Conservation (phyloP, 2,329 filamentous ascomycete genomes). For the Hypoxylon sp. region DNA sequence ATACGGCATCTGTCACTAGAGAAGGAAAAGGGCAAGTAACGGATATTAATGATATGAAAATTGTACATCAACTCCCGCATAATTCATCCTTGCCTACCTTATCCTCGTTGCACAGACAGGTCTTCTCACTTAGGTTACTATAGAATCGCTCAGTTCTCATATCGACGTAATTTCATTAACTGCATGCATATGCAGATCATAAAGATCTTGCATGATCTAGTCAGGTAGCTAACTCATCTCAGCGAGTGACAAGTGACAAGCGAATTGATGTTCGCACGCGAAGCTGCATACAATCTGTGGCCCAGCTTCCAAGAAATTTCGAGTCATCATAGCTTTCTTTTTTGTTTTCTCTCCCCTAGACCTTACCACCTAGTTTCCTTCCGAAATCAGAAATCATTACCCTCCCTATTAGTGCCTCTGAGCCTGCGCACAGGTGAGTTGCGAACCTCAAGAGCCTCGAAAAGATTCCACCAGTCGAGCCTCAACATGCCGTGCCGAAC, state of each 20-base stretch:
- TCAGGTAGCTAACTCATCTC: slow-evolving; percentile 20
- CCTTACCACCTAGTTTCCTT: slow-evolving; percentile 2
- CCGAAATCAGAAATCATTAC: slow-evolving; percentile 11
- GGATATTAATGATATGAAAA: slow-evolving; percentile 11
- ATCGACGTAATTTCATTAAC: slow-evolving; percentile 26
- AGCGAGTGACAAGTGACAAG: slow-evolving; percentile 25
- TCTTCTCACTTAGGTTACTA: too few species aligned
- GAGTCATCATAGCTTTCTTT: slow-evolving; percentile 18
- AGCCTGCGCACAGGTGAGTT: not conserved
- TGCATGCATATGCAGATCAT: slow-evolving; percentile 26
- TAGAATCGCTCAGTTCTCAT: not conserved
- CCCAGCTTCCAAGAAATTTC: slow-evolving; percentile 44
- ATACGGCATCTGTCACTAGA: slow-evolving; percentile 16
- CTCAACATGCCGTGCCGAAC: not conserved
- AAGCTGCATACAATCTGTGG: slow-evolving; percentile 26
- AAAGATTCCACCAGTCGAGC: not conserved
- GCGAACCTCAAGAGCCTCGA: not conserved
- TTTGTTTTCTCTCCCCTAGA: not conserved
- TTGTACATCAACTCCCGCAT: slow-evolving; percentile 27
- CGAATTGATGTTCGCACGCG: slow-evolving; percentile 25
- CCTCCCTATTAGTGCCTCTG: not conserved
- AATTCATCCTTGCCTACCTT: not conserved
- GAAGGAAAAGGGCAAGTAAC: slow-evolving; percentile 6
- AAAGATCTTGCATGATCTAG: slow-evolving; percentile 26
- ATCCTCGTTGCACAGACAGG: too few species aligned